Evolutionary conservation across 2,329 filamentous ascomycete species (phyloP), one percentile per base, ranked within the genome.

Genomic region (Hymenoscyphus linearis): DNA sequence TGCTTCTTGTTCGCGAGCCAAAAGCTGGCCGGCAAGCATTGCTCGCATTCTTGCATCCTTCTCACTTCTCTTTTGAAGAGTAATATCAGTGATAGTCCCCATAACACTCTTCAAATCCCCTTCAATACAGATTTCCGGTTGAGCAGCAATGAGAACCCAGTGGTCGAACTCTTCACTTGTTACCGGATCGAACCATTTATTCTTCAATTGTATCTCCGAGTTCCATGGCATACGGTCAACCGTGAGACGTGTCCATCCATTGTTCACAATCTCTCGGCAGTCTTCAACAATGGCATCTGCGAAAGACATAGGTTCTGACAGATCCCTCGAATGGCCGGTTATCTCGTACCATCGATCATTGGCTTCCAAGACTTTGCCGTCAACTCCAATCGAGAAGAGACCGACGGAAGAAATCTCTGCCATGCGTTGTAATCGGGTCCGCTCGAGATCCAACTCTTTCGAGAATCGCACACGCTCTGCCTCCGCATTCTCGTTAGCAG

Each of bases 21-120:
- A 84, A 16, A 93, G 79, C 70, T 93, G 87, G 71, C 90, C 82
- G 0, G 88, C 90, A 2, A 93, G 81, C 68, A 90, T 86, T 66
- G 90, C 88, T 1, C 87, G 85, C 71, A 92, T 88, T 1, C 92
- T 83, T 0, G 90, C 91, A 71, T 93, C 90, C 68, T 91, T 85
- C 72, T 93, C 90, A 1, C 90, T 90, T 79, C 86, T 86, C 71
- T 96, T 96, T 72, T 93, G 90, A 56, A 87, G 83, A 18, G 87
- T 91, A 64, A 96, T 96, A 69, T 96, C 90, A 0, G 90, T 93
- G 56, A 95, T 86, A 67, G 85, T 89, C 59, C 88, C 89, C 68
- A 92, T 91, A 3, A 91, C 86, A 63, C 85, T 85, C 74, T 89
- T 90, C 60, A 91, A 79, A 36, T 77, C 77, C 3, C 87, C 88